These are phyloP conservation scores for Waltergamsia citrina DNA, from an alignment of 2,329 filamentous ascomycete genomes.

Conservation along the genomic window DNA sequence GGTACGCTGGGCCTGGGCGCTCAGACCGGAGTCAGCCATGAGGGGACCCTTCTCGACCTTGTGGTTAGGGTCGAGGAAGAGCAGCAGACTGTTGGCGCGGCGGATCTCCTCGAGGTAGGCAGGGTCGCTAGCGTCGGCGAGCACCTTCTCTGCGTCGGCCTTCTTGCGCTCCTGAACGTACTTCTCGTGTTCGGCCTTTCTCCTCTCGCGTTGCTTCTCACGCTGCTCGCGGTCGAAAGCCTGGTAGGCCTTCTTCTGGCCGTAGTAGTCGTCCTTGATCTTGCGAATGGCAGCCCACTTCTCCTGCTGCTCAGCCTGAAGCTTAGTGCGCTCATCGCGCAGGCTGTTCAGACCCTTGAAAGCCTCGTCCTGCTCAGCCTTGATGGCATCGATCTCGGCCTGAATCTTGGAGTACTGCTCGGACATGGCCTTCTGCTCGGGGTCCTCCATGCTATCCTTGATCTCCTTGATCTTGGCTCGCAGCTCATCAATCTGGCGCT, in stretches of 20 bases:
- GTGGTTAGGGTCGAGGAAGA: conserved; percentile 77
- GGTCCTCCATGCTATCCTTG: conserved; percentile 83
- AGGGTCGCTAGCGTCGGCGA: conserved; percentile 73
- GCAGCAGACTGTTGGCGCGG: conserved; percentile 76
- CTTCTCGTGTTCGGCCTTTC: conserved; percentile 70
- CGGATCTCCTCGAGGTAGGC: conserved; percentile 92
- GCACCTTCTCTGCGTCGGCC: conserved; percentile 65
- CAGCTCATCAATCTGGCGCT: conserved; percentile 83
- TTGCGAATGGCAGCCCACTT: conserved; percentile 76
- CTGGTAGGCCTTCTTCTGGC: conserved; percentile 70
- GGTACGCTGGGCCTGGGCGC: conserved; percentile 70
- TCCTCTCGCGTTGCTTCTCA: conserved; percentile 65
- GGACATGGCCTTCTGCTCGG: conserved; percentile 78
- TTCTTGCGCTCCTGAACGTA: conserved; percentile 64
- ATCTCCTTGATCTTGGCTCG: conserved; percentile 83
- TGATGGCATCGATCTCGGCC: conserved; percentile 80
- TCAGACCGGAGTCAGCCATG: conserved; percentile 61
- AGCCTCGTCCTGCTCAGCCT: conserved; percentile 82
- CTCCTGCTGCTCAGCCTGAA: conserved; percentile 77
- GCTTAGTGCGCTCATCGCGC: conserved; percentile 75
- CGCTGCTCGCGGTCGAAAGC: conserved; percentile 78
- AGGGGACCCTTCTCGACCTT: conserved; percentile 57
- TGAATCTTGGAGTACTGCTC: conserved; percentile 81
- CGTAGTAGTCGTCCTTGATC: conserved; percentile 83
- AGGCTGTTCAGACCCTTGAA: conserved; percentile 82